Conservation (phyloP, 768 basidiomycete genomes). For the Sutorius australiensis region DNA sequence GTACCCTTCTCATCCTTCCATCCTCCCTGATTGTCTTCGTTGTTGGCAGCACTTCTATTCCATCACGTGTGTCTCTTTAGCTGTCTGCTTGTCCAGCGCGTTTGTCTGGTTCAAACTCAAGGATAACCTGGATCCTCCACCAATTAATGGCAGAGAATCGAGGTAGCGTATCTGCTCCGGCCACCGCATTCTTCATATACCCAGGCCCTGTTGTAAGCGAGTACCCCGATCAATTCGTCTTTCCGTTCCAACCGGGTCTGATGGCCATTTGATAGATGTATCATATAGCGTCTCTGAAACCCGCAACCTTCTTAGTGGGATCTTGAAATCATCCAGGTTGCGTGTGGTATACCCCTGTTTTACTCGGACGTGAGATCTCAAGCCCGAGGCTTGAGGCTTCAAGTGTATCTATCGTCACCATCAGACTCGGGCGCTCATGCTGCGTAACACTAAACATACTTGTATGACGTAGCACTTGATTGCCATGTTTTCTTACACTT, state of each 20-base stretch:
- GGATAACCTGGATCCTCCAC: slow-evolving; percentile 4
- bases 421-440: neutral
- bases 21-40: neutral
- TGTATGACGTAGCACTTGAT: slow-evolving; percentile 3
- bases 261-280: slow-evolving; percentile 15
- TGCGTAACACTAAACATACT: neutral
- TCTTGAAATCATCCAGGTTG: slow-evolving; percentile 1
- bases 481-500: slow-evolving; percentile 28
- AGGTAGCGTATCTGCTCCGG: neutral
- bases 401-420: neutral
- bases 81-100: slow-evolving; percentile 19
- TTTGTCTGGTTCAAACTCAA: slow-evolving; percentile 22
- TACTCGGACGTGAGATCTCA: neutral
- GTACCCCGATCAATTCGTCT: neutral
- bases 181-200: neutral
- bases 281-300: neutral
- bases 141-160: neutral
- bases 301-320: neutral
- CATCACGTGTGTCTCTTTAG: slow-evolving; percentile 7
- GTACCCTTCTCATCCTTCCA: neutral
- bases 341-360: slow-evolving; percentile 15
- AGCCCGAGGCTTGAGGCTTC: too few species aligned
- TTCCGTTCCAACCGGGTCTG: neutral
- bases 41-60: slow-evolving; percentile 1
- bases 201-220: neutral